Base-by-base conservation (phyloP, 2,329 filamentous ascomycete species). In the Alternaria gansuensis region DNA sequence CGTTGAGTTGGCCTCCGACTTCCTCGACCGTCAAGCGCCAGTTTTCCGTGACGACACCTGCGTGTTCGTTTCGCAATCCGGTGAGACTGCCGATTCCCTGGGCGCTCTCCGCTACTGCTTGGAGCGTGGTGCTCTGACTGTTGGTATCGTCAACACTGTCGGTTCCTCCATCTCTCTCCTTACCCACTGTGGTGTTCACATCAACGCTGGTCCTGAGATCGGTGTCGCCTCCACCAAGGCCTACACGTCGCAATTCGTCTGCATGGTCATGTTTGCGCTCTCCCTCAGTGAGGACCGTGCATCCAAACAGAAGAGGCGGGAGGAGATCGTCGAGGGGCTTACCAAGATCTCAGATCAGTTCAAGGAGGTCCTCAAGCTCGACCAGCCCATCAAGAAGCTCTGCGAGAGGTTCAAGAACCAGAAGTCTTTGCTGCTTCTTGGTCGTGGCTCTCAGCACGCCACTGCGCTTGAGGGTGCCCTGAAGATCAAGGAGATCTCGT, bases 401-500 rank as follows among this genome's bases (percentile, higher is more conserved):
- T 98, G 94, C 82, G 85, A 90, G 75, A 92, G 93, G 78, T 93
- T 99, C 88, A 93, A 97, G 86, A 87, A 97, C 82, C 95, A 99
- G 82, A 98, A 98, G 88, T 96, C 91, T 67, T 82, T 99, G 73
- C 85, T 99, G 63, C 87, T 99, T 54, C 87, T 99, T 62, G 95
- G 95, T 62, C 91, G 95, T 84, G 95, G 95, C 70, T 92, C 92
- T 77, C 95, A 99, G 82, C 97, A 93, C 84, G 93, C 94, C 60
- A 99, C 95, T 72, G 95, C 95, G 56, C 88, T 99, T 23, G 95
- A 99, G 84, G 95, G 87, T 81, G 95, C 95, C 49, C 85, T 99
- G 70, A 99, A 99, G 86, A 99, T 99, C 82, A 99, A 99, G 87
- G 95, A 99, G 83, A 99, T 99, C 74, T 98, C 94, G 17, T 99